phyloP scores from a whole-genome alignment of 2,329 filamentous ascomycete species.

The Alternaria gansuensis region DNA sequence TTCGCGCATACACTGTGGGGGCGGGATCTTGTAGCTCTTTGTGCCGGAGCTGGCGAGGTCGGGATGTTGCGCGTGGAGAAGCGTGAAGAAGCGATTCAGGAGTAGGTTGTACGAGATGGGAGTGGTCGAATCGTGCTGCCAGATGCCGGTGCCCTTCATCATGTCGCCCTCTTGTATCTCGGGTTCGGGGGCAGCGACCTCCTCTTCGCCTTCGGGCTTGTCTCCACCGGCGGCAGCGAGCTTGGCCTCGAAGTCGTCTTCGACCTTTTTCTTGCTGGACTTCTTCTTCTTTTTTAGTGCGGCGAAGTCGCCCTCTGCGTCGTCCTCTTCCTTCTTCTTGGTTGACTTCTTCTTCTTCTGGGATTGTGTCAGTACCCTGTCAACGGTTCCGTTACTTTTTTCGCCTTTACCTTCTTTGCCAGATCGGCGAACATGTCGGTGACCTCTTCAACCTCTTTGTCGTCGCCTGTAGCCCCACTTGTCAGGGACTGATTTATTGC shows the following conservation, averaged over 20 bases:
- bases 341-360: conserved; percentile 70
- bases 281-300: conserved; percentile 89
- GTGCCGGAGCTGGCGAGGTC: conserved; percentile 88
- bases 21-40: conserved; percentile 99
- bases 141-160: conserved; percentile 88
- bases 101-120: conserved; percentile 85
- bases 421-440: conserved; percentile 70
- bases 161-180: conserved; percentile 74
- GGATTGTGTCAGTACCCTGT: conserved; percentile 15
- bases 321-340: conserved; percentile 66
- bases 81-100: conserved; percentile 90
- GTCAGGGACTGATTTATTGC: conserved; percentile 31
- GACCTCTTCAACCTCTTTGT: conserved; percentile 70
- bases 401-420: conserved; percentile 67
- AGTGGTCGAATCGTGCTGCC: conserved; percentile 80
- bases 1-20: conserved; percentile 98
- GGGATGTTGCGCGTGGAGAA: conserved; percentile 94
- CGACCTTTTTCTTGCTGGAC: conserved; percentile 67
- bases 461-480: conserved; percentile 48
- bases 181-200: conserved; percentile 57
- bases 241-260: conserved; percentile 73
- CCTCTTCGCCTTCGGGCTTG: conserved; percentile 65
- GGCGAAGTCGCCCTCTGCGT: conserved; percentile 65
- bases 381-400: neutral
- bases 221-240: conserved; percentile 66